These are phyloP conservation scores for Paramyrothecium roridum DNA, from an alignment of 2,329 filamentous ascomycete species.

Conservation along the genomic window DNA sequence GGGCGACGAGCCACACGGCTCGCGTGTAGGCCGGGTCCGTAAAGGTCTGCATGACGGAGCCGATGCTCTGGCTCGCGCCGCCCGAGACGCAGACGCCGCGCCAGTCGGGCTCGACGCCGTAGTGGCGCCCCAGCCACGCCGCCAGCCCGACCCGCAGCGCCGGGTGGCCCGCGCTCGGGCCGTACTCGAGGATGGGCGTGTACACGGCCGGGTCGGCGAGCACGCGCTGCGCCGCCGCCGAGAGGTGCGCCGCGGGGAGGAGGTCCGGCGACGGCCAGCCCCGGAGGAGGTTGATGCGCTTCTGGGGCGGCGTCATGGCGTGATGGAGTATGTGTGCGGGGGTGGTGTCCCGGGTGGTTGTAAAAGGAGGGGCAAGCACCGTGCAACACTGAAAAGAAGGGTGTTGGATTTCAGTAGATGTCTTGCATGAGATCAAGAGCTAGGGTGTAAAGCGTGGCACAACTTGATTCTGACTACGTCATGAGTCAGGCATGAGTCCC, in stretches of 20 bases:
- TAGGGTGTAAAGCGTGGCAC: too few species aligned
- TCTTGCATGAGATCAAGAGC: too few species aligned
- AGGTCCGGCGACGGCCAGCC: conserved; percentile 66
- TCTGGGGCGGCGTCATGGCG: conserved; percentile 23
- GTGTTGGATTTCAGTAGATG: too few species aligned
- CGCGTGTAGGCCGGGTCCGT: conserved; percentile 74
- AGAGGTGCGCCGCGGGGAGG: conserved; percentile 62
- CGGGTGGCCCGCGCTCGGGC: conserved; percentile 70
- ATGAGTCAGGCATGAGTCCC: too few species aligned
- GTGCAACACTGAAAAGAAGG: too few species aligned
- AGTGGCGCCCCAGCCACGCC: conserved; percentile 66
- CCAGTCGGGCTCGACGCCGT: conserved; percentile 39
- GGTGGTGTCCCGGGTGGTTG: too few species aligned
- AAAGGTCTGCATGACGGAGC: conserved; percentile 73
- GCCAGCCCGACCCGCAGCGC: conserved; percentile 68
- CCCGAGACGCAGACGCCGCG: conserved; percentile 77
- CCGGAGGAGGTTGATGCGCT: conserved; percentile 60
- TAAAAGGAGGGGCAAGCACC: too few species aligned
- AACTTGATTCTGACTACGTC: too few species aligned
- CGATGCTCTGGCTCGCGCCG: conserved; percentile 80
- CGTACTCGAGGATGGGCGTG: conserved; percentile 70
- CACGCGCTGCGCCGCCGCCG: conserved; percentile 55
- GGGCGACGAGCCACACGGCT: conserved; percentile 76
- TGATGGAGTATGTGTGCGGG: too few species aligned
- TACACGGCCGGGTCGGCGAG: conserved; percentile 58